Evolutionary conservation across 202 grass and related monocot genomes (phyloP).

Genomic region (Setaria viridis): DNA sequence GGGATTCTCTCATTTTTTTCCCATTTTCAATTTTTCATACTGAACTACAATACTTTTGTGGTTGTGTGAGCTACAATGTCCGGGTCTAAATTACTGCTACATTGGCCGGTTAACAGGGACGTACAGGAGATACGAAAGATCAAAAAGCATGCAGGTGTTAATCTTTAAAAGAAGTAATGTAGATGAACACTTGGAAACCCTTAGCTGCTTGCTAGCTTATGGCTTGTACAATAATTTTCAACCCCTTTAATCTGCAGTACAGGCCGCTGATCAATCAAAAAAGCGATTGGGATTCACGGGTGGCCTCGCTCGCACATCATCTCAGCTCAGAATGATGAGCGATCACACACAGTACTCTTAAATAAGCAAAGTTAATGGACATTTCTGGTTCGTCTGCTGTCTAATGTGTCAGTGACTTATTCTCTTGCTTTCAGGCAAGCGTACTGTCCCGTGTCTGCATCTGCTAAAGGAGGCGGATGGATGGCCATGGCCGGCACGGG

Average conservation of each 20-base stretch:
- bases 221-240: no score
- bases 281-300: constrained; percentile 5
- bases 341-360: background rate
- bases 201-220: no score
- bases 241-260: background rate
- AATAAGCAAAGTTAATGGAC: background rate
- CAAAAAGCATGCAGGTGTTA: no score
- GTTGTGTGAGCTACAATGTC: no score
- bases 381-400: background rate
- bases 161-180: no score
- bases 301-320: background rate
- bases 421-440: constrained; percentile 15
- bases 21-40: no score
- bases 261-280: no score
- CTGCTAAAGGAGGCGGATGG: background rate
- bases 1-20: background rate
- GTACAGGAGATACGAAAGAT: no score
- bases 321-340: background rate
- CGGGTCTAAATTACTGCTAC: no score
- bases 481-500: background rate
- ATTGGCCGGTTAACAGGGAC: no score
- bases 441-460: constrained; percentile 29
- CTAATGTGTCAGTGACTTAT: background rate
- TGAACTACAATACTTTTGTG: background rate
- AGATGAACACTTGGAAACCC: no score